phyloP scores from a whole-genome alignment of 805 yeast species.

The Kodamaea leandrae region DNA sequence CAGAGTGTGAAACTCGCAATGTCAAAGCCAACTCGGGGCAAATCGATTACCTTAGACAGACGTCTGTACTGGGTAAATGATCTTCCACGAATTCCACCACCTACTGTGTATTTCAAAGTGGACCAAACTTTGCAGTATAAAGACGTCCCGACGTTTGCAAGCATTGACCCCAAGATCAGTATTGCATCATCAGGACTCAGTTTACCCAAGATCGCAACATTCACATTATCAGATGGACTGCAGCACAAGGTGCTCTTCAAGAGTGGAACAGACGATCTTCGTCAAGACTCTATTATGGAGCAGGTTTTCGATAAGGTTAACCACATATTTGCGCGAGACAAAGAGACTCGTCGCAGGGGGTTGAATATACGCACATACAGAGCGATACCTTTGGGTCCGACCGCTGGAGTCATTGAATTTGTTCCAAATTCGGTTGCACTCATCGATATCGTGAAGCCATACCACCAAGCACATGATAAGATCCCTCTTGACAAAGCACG shows the following conservation, averaged over 20 bases:
- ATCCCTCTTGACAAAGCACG: conserved; percentile 59
- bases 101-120: conserved; percentile 51
- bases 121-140: conserved; percentile 45
- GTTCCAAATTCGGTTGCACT: conserved; percentile 75
- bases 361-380: conserved; percentile 77
- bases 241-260: conserved; percentile 64
- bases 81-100: conserved; percentile 62
- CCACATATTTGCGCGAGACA: conserved; percentile 53
- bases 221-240: conserved; percentile 57
- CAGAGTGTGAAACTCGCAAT: conserved; percentile 52
- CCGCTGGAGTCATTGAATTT: conserved; percentile 86
- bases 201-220: conserved; percentile 73
- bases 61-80: conserved; percentile 42
- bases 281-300: conserved; percentile 97
- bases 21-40: conserved; percentile 37
- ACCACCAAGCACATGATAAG: conserved; percentile 53
- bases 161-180: conserved; percentile 44
- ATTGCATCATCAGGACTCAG: conserved; percentile 86
- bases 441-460: conserved; percentile 60
- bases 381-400: conserved; percentile 86
- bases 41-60: conserved; percentile 30
- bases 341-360: conserved; percentile 53
- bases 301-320: conserved; percentile 92
- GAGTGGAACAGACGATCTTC: conserved; percentile 84
- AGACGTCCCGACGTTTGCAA: conserved; percentile 44